phyloP scores from a whole-genome alignment of 1,284 basidiomycete species.

The Leccinum colubrinum region DNA sequence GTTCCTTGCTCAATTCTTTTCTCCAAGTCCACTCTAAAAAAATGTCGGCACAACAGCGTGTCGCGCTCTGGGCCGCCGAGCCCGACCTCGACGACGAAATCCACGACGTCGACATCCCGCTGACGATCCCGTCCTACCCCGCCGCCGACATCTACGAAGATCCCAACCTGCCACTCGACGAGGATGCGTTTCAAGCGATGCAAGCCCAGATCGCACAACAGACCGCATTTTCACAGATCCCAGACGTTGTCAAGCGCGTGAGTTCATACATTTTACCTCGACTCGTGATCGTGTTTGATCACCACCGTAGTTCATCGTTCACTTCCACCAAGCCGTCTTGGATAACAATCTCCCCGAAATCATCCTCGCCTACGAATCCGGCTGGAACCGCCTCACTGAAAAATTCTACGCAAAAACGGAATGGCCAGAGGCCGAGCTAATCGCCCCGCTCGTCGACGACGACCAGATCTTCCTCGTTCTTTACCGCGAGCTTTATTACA shows the following conservation, averaged over 20 bases:
- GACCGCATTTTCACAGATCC: conserved; percentile 72
- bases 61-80: conserved; percentile 66
- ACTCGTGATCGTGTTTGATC: not conserved
- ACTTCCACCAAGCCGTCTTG: conserved; percentile 86
- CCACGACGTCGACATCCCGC: conserved; percentile 68
- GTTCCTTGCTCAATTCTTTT: too few relatives aligned
- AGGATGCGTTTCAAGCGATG: conserved; percentile 62
- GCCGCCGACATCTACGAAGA: conserved; percentile 70
- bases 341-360: conserved; percentile 89
- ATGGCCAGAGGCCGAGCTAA: conserved; percentile 97
- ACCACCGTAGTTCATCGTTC: conserved; percentile 76
- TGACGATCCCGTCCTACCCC: conserved; percentile 64
- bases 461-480: conserved; percentile 95
- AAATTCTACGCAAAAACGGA: conserved; percentile 94
- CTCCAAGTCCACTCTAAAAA: conserved; percentile 2
- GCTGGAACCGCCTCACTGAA: conserved; percentile 96
- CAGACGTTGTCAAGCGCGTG: conserved; percentile 79
- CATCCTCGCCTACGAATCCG: conserved; percentile 90
- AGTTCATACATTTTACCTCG: conserved; percentile 27
- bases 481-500: conserved; percentile 93
- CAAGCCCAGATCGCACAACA: conserved; percentile 82
- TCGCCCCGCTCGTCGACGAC: conserved; percentile 92
- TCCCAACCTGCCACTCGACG: conserved; percentile 51
- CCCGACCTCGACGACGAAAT: conserved; percentile 73
- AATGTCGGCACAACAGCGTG: conserved; percentile 52